Evolutionary conservation across 164 flowering plant genomes (phyloP).

Genomic region (Kalanchoe fedtschenkoi): DNA sequence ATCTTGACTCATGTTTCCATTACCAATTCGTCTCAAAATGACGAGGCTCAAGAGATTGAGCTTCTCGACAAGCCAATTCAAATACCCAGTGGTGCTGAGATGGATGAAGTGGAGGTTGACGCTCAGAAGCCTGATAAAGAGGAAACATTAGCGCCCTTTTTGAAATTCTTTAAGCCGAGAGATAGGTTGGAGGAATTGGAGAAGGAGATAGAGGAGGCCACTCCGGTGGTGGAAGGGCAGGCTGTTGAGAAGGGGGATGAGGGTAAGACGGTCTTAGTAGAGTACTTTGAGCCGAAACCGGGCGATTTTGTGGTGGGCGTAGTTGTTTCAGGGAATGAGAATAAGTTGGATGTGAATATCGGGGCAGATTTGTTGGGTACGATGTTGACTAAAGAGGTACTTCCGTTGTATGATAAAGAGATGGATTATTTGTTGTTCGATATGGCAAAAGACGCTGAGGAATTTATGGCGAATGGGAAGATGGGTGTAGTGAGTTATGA

Average conservation of each 20-base stretch:
- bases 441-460: slow-evolving; percentile 47
- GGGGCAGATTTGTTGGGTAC: slow-evolving; percentile 83
- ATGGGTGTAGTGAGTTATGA: slow-evolving; percentile 68
- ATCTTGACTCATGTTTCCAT: slow-evolving; percentile 22
- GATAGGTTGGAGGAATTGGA: slow-evolving; percentile 23
- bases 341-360: slow-evolving; percentile 81
- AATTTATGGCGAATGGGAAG: slow-evolving; percentile 61
- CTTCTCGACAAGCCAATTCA: slow-evolving; percentile 54
- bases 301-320: slow-evolving; percentile 92
- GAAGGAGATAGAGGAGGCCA: slow-evolving; percentile 15
- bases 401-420: slow-evolving; percentile 80
- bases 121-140: slow-evolving; percentile 20
- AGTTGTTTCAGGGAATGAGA: slow-evolving; percentile 94
- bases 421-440: slow-evolving; percentile 60
- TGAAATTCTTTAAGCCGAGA: slow-evolving; percentile 60
- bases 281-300: slow-evolving; percentile 81
- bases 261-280: slow-evolving; percentile 30
- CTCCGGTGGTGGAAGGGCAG: slow-evolving; percentile 9
- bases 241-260: slow-evolving; percentile 11
- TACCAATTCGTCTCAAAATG: slow-evolving; percentile 27
- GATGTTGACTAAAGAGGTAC: slow-evolving; percentile 90
- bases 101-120: slow-evolving; percentile 17
- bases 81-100: slow-evolving; percentile 14
- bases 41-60: slow-evolving; percentile 22
- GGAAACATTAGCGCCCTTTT: slow-evolving; percentile 67